Conservation (phyloP, 805 yeast species). For the Lachancea waltii region DNA sequence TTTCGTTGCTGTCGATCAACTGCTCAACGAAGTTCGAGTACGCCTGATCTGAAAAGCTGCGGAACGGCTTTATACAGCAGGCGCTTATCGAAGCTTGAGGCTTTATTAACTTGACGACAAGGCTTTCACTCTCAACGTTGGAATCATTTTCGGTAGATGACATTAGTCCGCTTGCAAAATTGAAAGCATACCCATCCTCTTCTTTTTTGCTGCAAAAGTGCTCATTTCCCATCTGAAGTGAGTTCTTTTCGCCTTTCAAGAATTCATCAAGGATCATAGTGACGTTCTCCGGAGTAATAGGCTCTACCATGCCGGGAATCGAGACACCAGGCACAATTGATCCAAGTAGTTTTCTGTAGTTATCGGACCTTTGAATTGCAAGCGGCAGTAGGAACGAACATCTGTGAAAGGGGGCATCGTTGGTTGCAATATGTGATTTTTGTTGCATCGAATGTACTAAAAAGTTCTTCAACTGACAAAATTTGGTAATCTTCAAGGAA, state of each 20-base stretch:
- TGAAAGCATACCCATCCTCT: too few relatives aligned
- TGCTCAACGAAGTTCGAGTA: slow-evolving; percentile 39
- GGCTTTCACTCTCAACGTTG: too few relatives aligned
- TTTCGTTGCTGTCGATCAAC: slow-evolving; percentile 60
- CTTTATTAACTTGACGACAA: slow-evolving; percentile 47
- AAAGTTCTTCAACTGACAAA: slow-evolving; percentile 47
- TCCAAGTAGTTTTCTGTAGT: slow-evolving; percentile 45
- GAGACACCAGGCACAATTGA: slow-evolving; percentile 54
- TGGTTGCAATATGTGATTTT: slow-evolving; percentile 54
- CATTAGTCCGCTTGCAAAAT: too few relatives aligned
- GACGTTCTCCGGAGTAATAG: slow-evolving; percentile 45
- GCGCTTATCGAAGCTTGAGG: slow-evolving; percentile 2
- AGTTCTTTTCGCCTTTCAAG: slow-evolving; percentile 1
- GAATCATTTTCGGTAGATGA: too few relatives aligned
- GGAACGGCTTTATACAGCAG: neutral
- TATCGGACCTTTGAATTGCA: slow-evolving; percentile 37
- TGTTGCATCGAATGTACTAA: slow-evolving; percentile 45
- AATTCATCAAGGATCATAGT: slow-evolving; percentile 34
- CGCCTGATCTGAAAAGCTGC: slow-evolving; percentile 31
- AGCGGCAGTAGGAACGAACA: slow-evolving; percentile 61
- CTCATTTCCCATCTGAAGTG: too few relatives aligned
- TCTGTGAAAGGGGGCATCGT: slow-evolving; percentile 83
- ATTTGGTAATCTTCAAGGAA: slow-evolving; percentile 52
- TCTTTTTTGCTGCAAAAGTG: too few relatives aligned
- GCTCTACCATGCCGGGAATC: slow-evolving; percentile 57